Evolutionary conservation across 2,329 filamentous ascomycete genomes (phyloP), one percentile per base, ranked within the genome.

Genomic region (Immersiporthe knoxdaviesiana): DNA sequence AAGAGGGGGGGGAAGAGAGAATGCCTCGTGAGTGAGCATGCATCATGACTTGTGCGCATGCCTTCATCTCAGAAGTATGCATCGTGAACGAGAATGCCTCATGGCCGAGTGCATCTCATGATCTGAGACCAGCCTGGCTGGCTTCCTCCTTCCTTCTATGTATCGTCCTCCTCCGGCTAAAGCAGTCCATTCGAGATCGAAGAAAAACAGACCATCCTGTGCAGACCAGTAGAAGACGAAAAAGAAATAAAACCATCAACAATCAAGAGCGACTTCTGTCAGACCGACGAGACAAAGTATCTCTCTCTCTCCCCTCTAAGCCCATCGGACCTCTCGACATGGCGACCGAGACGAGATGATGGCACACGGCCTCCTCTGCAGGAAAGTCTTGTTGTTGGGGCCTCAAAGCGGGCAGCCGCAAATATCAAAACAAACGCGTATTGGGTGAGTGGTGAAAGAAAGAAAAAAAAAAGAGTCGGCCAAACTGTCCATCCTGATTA

Each of bases 121-220:
- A 8, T 11, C n/a, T 27, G 11, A 44, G 7, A 8, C 4, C 12
- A 8, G 37, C 35, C 59, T 10, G 8, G n/a, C 14, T 21, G 35
- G 12, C 3, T 24, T 24, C 11, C 59, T 62, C 59, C 5, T 62
- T 62, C 7, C 59, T 35, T 5, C 7, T 24, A 12, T 11, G 35
- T 44, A 37, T 27, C 24, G 14, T 30, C 59, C 24, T 62, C 37
- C 37, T 37, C 12, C n/a, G n/a, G n/a, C n/a, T 35, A 62, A 24
- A 7, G 11, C n/a, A 44, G 21, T 44, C 8, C 35, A 30, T 59
- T 24, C 56, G 63, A 64, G 64, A 62, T 37, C 60, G n/a, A n/a
- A n/a, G n/a, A n/a, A 63, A 69, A 69, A 67, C 68, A 37, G n/a
- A 47, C 65, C 68, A 58, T 44, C 59, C 65, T 44, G 60, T 44